Evolutionary conservation across 495 filamentous ascomycete genomes (phyloP), one percentile per base, ranked within the genome.

Genomic region (Penicillium atrosanguineum): DNA sequence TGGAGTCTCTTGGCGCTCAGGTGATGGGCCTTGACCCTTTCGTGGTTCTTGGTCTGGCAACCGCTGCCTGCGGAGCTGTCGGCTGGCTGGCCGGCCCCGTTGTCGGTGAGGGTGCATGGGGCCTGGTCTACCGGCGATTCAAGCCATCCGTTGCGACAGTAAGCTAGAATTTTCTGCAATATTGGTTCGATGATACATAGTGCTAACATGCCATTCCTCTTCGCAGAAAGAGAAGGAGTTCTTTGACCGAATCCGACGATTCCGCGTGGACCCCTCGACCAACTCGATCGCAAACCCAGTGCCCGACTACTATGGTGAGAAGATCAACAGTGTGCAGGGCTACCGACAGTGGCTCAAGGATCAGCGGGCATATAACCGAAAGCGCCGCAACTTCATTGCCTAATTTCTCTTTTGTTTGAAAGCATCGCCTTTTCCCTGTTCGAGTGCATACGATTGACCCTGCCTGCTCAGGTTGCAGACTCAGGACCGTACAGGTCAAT

Each of bases 271-370:
- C 69, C 94, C 94, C 4, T 81, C 82, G 0, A 77, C 78, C 15
- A 84, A 84, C 56, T 85, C 81, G 6, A 77, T 83, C 52, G 70
- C 80, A 41, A 90, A 90, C 65, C 87, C 87, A 0, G 86, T 93
- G 15, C 83, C 83, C 5, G 84, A 87, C 58, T 87, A 86, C 65
- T 82, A 82, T 47, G 79, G 94, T 46, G 94, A 98, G 79, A 97
- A 96, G 81, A 96, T 98, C 67, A 88, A 87, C 15, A 95, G 90
- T 58, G 89, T 98, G 36, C 81, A 83, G 52, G 91, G 88, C 45
- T 98, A 97, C 63, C 73, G 95, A 59, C 85, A 88, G 68, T 98
- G 94, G 94, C 72, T 98, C 66, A 96, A 93, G 78, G 94, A 98
- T 68, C 95, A 97, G 78, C 72, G 92, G 44, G 91, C 91, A n/a